phyloP scores from a whole-genome alignment of 495 filamentous ascomycete species.

The Schizothecium vesticola region DNA sequence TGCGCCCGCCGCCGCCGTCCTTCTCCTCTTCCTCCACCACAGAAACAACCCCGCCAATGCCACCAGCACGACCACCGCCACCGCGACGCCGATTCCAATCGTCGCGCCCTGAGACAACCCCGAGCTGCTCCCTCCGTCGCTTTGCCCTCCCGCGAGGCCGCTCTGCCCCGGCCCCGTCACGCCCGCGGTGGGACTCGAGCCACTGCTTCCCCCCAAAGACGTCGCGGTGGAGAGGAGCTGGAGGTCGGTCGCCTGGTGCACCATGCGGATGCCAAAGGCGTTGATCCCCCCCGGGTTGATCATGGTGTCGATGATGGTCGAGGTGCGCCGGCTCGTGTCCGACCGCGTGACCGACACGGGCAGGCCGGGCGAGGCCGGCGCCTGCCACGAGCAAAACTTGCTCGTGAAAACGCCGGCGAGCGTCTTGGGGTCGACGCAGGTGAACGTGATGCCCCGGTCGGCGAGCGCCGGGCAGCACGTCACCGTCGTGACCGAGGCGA shows the following conservation, averaged over 20 bases:
- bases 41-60: conserved; percentile 16
- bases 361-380: conserved; percentile 2
- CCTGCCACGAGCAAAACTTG: conserved; percentile 22
- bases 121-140: not conserved
- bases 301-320: not conserved
- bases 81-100: conserved; percentile 17
- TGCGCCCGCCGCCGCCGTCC: not conserved
- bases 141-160: not conserved
- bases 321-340: conserved; percentile 5
- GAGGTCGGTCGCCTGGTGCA: conserved; percentile 21
- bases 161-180: not conserved
- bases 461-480: conserved; percentile 22
- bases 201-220: not conserved
- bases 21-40: conserved; percentile 16
- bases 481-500: conserved; percentile 23
- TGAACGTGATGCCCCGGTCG: conserved; percentile 9
- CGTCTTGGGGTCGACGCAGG: conserved; percentile 15
- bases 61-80: conserved; percentile 18
- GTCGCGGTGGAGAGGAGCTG: not conserved
- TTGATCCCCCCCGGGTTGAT: conserved; percentile 14
- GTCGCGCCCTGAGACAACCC: conserved; percentile 17
- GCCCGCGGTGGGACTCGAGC: not conserved
- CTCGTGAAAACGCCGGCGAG: conserved; percentile 11
- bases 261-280: conserved; percentile 25
- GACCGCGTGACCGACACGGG: conserved; percentile 12